These are phyloP conservation scores for Aspergillus intermedius DNA, from an alignment of 2,329 filamentous ascomycete species.

Conservation along the genomic window DNA sequence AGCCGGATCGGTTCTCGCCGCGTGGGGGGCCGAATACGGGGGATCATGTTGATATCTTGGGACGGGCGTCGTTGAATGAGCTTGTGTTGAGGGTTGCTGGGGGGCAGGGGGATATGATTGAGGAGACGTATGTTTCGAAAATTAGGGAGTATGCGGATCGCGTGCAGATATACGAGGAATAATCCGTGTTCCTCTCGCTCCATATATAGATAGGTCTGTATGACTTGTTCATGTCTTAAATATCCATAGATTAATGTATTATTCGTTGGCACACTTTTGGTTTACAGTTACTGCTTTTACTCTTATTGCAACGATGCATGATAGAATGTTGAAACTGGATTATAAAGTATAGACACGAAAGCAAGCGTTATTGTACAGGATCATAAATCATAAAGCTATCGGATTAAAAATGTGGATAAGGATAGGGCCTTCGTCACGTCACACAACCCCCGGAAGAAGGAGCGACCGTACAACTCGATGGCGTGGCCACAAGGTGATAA, in stretches of 20 bases:
- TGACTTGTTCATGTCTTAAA: background rate
- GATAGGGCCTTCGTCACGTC: slow-evolving; percentile 3
- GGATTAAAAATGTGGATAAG: slow-evolving; percentile 10
- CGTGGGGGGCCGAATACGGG: slow-evolving; percentile 66
- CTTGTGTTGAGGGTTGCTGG: slow-evolving; percentile 79
- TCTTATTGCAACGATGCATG: background rate
- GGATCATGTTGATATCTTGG: slow-evolving; percentile 95
- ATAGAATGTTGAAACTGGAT: background rate
- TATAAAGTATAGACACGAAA: slow-evolving; percentile 2
- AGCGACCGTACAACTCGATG: no score
- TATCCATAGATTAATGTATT: background rate
- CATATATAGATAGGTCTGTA: background rate
- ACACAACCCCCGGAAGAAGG: background rate
- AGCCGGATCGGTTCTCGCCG: slow-evolving; percentile 86
- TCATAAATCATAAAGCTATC: slow-evolving; percentile 19
- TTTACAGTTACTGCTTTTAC: background rate
- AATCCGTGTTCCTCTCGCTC: slow-evolving; percentile 9
- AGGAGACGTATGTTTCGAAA: slow-evolving; percentile 70
- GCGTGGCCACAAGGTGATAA: no score
- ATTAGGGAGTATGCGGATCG: slow-evolving; percentile 77
- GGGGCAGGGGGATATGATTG: slow-evolving; percentile 72
- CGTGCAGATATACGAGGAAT: slow-evolving; percentile 72
- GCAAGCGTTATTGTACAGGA: slow-evolving; percentile 10
- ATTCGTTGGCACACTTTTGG: background rate
- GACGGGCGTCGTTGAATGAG: slow-evolving; percentile 82